Evolutionary conservation across 805 yeast genomes (phyloP).

Genomic region (Kodamaea restingae): DNA sequence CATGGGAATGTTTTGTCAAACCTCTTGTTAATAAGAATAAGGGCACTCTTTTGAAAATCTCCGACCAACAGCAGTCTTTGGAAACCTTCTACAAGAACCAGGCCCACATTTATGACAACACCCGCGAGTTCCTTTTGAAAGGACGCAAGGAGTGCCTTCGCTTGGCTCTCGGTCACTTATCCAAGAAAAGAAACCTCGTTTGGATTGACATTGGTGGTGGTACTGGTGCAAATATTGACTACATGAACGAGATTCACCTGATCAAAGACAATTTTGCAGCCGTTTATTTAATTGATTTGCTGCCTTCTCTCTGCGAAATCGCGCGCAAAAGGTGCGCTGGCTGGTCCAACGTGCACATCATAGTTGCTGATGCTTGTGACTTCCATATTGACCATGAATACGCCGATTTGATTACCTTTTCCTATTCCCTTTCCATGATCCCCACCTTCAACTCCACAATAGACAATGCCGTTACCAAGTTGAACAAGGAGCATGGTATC

Average conservation of each 20-base stretch:
- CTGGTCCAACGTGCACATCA: conserved; percentile 58
- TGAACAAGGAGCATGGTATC: conserved; percentile 55
- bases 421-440: conserved; percentile 81
- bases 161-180: conserved; percentile 56
- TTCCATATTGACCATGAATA: conserved; percentile 45
- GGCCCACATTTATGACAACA: conserved; percentile 71
- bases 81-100: conserved; percentile 74
- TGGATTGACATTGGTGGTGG: conserved; percentile 89
- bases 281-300: conserved; percentile 68
- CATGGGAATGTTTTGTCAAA: conserved; percentile 55
- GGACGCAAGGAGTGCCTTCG: conserved; percentile 66
- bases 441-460: conserved; percentile 77
- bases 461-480: conserved; percentile 55
- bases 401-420: conserved; percentile 75
- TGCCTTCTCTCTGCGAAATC: conserved; percentile 71
- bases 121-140: conserved; percentile 60
- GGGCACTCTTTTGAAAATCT: conserved; percentile 21
- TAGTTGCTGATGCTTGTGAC: conserved; percentile 73
- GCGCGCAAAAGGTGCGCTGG: conserved; percentile 55
- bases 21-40: conserved; percentile 43
- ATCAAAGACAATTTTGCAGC: conserved; percentile 52
- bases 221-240: conserved; percentile 77
- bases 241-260: conserved; percentile 57
- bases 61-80: conserved; percentile 51
- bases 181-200: conserved; percentile 42